Percentiles rank a stretch among this genome's conserved stretches.
These are phyloP conservation scores for Coemansia sp. DNA, from an alignment of 192 early-diverging fungal genomes.

Conservation along the genomic window DNA sequence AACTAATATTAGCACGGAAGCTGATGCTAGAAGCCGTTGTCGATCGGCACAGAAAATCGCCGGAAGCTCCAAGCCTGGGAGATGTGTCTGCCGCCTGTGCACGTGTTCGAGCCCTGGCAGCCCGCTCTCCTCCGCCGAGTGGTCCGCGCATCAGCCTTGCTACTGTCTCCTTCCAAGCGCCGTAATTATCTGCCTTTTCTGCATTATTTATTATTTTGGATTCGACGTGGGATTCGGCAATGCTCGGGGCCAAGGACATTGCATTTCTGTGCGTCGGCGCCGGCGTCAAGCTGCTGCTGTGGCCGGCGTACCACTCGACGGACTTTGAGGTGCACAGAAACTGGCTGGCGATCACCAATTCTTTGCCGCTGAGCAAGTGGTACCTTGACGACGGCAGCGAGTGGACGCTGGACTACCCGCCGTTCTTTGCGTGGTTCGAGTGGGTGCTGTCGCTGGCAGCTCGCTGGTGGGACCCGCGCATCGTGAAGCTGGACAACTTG, in stretches of 20 bases:
- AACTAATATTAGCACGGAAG: too few species aligned
- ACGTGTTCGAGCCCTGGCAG: background rate
- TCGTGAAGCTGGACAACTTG: constrained; percentile 74
- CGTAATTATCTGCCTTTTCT: background rate
- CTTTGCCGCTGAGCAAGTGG: constrained; percentile 81
- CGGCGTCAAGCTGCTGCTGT: constrained; percentile 66
- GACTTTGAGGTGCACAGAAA: constrained; percentile 99
- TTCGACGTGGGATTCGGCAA: constrained; percentile 1
- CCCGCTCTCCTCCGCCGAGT: background rate
- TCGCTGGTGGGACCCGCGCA: constrained; percentile 65
- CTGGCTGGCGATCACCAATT: constrained; percentile 93
- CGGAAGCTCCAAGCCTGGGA: background rate
- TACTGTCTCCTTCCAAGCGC: background rate
- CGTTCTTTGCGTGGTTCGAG: constrained; percentile 98
- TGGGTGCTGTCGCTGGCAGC: constrained; percentile 65
- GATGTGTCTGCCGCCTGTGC: background rate
- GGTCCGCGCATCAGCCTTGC: background rate
- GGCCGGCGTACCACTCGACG: constrained; percentile 85
- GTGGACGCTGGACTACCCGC: constrained; percentile 98
- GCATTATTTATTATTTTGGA: background rate
- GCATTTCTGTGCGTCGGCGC: constrained; percentile 37
- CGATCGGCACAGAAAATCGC: background rate
- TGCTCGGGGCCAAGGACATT: constrained; percentile 22
- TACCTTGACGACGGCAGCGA: constrained; percentile 85
- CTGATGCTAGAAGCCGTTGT: too few species aligned